Evolutionary conservation across 1,139 yeast species (phyloP).

Genomic region (Yamadazyma oceani): DNA sequence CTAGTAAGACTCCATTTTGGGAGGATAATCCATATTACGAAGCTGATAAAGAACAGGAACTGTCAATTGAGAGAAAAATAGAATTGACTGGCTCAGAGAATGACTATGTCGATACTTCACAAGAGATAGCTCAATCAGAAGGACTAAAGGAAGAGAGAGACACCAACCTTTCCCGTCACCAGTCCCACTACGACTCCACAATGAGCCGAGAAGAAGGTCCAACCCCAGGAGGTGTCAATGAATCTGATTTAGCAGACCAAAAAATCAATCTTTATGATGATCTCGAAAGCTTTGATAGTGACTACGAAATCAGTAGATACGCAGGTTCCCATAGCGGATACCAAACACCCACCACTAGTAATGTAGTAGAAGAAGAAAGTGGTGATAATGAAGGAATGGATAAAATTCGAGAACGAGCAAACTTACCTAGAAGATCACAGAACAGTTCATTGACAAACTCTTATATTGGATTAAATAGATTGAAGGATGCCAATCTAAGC

Average conservation of each 20-base stretch:
- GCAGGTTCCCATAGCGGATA: slow-evolving; percentile 1
- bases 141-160: neutral
- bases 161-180: too few relatives aligned
- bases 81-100: neutral
- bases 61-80: neutral
- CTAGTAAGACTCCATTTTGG: slow-evolving; percentile 25
- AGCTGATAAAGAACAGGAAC: slow-evolving; percentile 1
- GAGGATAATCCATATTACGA: slow-evolving; percentile 31
- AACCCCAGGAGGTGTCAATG: too few relatives aligned
- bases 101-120: neutral
- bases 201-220: too few relatives aligned
- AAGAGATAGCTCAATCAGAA: neutral
- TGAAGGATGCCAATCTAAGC: slow-evolving; percentile 31
- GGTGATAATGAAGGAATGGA: slow-evolving; percentile 4
- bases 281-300: slow-evolving; percentile 2
- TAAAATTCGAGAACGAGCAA: slow-evolving; percentile 26
- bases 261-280: neutral
- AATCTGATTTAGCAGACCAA: too few relatives aligned
- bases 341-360: neutral
- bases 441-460: slow-evolving; percentile 34
- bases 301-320: neutral
- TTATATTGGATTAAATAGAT: slow-evolving; percentile 40
- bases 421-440: slow-evolving; percentile 35
- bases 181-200: too few relatives aligned
- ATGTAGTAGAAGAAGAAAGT: slow-evolving; percentile 2